Conservation (phyloP, 257 asterid genomes). For the Nicotiana undulata region DNA sequence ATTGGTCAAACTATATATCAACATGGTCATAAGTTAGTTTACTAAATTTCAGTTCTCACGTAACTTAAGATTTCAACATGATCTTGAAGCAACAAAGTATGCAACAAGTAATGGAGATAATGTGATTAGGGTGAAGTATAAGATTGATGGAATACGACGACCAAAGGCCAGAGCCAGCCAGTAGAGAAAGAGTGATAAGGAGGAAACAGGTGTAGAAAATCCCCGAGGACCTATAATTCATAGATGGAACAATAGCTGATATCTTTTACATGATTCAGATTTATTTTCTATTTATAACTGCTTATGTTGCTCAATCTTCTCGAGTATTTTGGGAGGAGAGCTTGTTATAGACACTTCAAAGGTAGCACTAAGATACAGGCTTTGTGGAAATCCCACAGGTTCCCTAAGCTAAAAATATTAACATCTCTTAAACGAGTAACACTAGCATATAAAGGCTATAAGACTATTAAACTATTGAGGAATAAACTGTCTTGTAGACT, state of each 20-base stretch:
- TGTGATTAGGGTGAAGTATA: constrained; percentile 40
- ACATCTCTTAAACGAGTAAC: too few species aligned
- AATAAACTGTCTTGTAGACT: too few species aligned
- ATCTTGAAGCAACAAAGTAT: constrained; percentile 34
- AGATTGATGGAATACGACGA: constrained; percentile 32
- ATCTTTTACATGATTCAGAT: constrained; percentile 65
- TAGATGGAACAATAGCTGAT: constrained; percentile 78
- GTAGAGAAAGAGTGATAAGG: constrained; percentile 27
- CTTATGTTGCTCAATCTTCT: constrained; percentile 91
- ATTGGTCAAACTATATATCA: not conserved
- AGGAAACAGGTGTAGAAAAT: constrained; percentile 22
- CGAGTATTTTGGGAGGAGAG: constrained; percentile 95
- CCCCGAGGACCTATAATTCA: constrained; percentile 59
- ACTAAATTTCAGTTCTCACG: not conserved
- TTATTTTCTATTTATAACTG: constrained; percentile 58
- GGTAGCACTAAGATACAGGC: constrained; percentile 55
- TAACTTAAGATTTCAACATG: constrained; percentile 61
- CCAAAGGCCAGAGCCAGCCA: constrained; percentile 29
- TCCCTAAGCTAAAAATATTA: too few species aligned
- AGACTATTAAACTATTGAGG: too few species aligned
- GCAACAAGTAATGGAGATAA: constrained; percentile 34
- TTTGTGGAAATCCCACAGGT: too few species aligned
- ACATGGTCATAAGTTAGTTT: not conserved
- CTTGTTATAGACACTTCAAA: constrained; percentile 70
- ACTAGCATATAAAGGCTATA: too few species aligned